phyloP scores from a whole-genome alignment of 208 protist species.

The Spongospora subterranea region DNA sequence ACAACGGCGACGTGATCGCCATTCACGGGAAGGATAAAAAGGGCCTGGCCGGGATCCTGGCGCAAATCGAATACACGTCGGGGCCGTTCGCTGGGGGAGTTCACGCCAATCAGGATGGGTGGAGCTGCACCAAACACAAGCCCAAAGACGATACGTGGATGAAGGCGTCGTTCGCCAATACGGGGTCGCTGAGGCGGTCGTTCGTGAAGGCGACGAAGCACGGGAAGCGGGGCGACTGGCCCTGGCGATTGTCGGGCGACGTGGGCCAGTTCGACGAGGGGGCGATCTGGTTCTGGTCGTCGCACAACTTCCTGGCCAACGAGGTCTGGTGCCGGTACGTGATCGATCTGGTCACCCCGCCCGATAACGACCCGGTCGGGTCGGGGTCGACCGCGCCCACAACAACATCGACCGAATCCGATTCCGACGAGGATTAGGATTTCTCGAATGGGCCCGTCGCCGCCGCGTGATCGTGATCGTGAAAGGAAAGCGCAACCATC shows the following conservation, averaged over 20 bases:
- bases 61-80: slow-evolving; percentile 20
- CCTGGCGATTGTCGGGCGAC: background rate
- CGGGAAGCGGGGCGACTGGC: slow-evolving; percentile 19
- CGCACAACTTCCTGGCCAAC: slow-evolving; percentile 35
- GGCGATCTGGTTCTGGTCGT: background rate
- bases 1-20: background rate
- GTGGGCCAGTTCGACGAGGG: background rate
- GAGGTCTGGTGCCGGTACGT: slow-evolving; percentile 12
- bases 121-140: slow-evolving; percentile 41
- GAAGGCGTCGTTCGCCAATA: background rate
- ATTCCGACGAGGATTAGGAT: too few species aligned
- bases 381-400: too few species aligned
- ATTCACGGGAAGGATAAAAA: background rate
- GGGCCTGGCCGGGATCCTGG: background rate
- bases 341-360: too few species aligned
- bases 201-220: background rate
- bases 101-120: background rate
- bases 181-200: too few species aligned
- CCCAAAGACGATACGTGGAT: slow-evolving; percentile 21
- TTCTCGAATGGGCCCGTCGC: too few species aligned
- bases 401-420: too few species aligned
- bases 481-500: too few species aligned
- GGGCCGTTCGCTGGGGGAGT: background rate
- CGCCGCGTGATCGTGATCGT: too few species aligned
- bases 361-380: too few species aligned